phyloP scores from a whole-genome alignment of 805 yeast species.

The Scheffersomyces lignosus region DNA sequence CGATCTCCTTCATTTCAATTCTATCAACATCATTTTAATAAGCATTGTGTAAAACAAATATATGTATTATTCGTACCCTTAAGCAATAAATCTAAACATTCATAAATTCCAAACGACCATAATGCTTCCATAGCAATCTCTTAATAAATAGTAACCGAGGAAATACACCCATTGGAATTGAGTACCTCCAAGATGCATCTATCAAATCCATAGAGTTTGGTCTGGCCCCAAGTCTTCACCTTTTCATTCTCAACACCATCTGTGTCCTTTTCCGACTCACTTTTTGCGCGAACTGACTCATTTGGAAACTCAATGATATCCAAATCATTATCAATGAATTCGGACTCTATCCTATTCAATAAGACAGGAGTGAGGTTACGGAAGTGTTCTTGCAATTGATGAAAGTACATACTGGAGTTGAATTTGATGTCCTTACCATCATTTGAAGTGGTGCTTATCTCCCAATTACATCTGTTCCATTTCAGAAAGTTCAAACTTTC shows the following conservation, averaged over 20 bases:
- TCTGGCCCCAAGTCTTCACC: constrained; percentile 43
- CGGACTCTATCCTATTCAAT: constrained; percentile 40
- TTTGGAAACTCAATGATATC: constrained; percentile 26
- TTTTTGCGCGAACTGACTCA: constrained; percentile 10
- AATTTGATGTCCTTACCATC: constrained; percentile 9
- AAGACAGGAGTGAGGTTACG: constrained; percentile 30
- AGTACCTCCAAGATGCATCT: constrained; percentile 45
- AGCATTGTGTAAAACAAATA: too few species aligned
- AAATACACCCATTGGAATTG: constrained; percentile 34
- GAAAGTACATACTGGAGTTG: constrained; percentile 32
- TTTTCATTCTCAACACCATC: constrained; percentile 14
- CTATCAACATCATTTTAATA: too few species aligned
- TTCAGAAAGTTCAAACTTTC: constrained; percentile 53
- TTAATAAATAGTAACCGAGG: constrained; percentile 39
- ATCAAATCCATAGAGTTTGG: constrained; percentile 39
- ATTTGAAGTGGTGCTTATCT: constrained; percentile 16
- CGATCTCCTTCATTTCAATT: too few species aligned
- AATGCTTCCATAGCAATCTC: too few species aligned
- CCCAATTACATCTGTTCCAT: constrained; percentile 54
- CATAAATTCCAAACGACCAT: too few species aligned
- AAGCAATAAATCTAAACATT: too few species aligned
- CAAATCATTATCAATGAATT: constrained; percentile 37
- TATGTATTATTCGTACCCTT: too few species aligned
- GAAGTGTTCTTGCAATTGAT: constrained; percentile 23
- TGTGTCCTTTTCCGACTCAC: constrained; percentile 1